phyloP scores from a whole-genome alignment of 352 stramenopile genomes.

The Pythium chondricola region DNA sequence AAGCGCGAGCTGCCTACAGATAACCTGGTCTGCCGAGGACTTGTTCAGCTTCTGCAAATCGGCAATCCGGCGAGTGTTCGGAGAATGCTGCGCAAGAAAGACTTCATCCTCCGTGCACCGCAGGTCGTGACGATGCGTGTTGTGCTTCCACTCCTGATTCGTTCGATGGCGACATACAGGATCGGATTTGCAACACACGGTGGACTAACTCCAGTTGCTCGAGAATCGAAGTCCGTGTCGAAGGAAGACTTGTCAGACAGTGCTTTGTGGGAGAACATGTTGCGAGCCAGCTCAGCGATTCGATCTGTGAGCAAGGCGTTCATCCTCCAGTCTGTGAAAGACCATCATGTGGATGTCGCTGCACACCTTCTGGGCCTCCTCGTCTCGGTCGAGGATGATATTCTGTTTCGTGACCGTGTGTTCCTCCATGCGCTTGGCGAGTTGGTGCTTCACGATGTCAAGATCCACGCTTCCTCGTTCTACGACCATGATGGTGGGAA shows the following conservation, averaged over 20 bases:
- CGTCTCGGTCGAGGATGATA: constrained; percentile 50
- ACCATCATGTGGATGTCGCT: constrained; percentile 49
- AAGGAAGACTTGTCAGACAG: constrained; percentile 40
- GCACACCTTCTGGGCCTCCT: constrained; percentile 51
- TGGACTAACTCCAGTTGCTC: constrained; percentile 5
- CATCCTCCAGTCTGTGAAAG: constrained; percentile 55
- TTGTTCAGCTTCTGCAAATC: constrained; percentile 83
- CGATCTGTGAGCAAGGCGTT: constrained; percentile 63
- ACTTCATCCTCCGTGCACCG: constrained; percentile 71
- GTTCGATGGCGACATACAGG: constrained; percentile 46
- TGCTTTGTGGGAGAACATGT: constrained; percentile 63
- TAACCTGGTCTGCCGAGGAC: constrained; percentile 60
- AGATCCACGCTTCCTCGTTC: constrained; percentile 10
- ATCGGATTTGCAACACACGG: constrained; percentile 13
- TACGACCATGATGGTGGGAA: no score
- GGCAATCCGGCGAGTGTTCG: constrained; percentile 73
- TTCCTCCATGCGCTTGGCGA: constrained; percentile 70
- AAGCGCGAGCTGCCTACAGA: constrained; percentile 73
- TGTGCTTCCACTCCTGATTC: constrained; percentile 59
- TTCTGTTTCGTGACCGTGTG: constrained; percentile 61
- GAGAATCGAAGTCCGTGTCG: constrained; percentile 29
- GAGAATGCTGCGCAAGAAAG: constrained; percentile 80
- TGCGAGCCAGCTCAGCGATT: constrained; percentile 67
- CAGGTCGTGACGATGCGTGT: constrained; percentile 81
- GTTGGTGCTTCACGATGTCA: constrained; percentile 41